Evolutionary conservation across 2,329 filamentous ascomycete species (phyloP).

Genomic region (Coleophoma crateriformis): DNA sequence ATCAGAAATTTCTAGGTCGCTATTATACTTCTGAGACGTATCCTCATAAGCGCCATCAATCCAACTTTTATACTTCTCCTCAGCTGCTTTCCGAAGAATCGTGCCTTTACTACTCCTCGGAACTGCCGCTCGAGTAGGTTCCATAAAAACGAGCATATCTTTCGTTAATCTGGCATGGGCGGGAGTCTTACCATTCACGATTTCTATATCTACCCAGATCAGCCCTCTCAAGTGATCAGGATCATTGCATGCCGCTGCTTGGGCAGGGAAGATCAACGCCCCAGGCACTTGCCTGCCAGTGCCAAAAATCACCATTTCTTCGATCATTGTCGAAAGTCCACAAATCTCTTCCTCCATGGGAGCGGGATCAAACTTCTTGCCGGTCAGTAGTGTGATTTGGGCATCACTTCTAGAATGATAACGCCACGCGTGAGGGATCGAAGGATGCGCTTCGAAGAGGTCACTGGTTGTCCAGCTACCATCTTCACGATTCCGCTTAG

Average conservation of each 20-base stretch:
- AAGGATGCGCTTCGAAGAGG: constrained; percentile 50
- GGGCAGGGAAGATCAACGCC: constrained; percentile 43
- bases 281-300: constrained; percentile 51
- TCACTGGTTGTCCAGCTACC: constrained; percentile 60
- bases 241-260: constrained; percentile 1
- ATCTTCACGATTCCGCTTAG: constrained; percentile 51
- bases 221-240: constrained; percentile 33
- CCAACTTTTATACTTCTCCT: constrained; percentile 37
- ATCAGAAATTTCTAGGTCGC: constrained; percentile 12
- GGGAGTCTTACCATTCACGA: constrained; percentile 42
- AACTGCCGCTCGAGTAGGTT: constrained; percentile 25
- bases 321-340: constrained; percentile 34
- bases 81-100: constrained; percentile 44
- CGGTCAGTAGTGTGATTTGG: constrained; percentile 56
- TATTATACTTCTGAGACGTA: constrained; percentile 2
- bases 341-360: constrained; percentile 51
- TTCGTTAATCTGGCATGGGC: constrained; percentile 43
- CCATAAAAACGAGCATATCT: constrained; percentile 40
- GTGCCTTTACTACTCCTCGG: constrained; percentile 61
- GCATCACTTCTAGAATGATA: constrained; percentile 58
- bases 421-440: constrained; percentile 49
- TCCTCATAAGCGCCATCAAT: constrained; percentile 42
- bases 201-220: constrained; percentile 38
- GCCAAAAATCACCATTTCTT: constrained; percentile 57
- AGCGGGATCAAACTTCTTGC: constrained; percentile 64